A percentile compares a stretch with the other conserved stretches of the same genome.
Evolutionary conservation across 2,329 filamentous ascomycete genomes (phyloP).

Genomic region (Phaeosphaeriaceae sp.): DNA sequence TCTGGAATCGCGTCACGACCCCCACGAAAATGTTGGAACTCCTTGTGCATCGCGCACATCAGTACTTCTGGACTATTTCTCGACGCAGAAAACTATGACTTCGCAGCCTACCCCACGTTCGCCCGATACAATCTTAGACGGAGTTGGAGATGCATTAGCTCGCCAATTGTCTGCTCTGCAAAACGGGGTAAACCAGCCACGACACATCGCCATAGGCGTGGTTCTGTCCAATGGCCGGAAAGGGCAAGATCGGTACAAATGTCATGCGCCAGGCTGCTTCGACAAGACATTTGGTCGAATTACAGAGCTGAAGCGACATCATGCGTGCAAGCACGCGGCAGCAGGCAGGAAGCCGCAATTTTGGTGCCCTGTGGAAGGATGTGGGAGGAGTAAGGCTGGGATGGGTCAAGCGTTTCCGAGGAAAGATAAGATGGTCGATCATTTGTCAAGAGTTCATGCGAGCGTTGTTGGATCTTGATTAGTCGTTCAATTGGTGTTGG

Average conservation of each 20-base stretch:
- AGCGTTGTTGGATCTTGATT: neutral
- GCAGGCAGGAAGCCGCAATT: slow-evolving; percentile 1
- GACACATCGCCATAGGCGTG: neutral
- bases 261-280: slow-evolving; percentile 1
- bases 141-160: no score
- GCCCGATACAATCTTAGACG: no score
- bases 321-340: slow-evolving; percentile 1
- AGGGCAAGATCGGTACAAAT: slow-evolving; percentile 8
- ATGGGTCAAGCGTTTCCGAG: slow-evolving; percentile 1
- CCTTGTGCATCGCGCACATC: no score
- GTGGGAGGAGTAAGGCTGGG: slow-evolving; percentile 6
- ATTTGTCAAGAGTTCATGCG: slow-evolving; percentile 8
- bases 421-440: slow-evolving; percentile 19
- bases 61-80: no score
- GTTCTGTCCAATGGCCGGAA: neutral
- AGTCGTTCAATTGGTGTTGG: no score
- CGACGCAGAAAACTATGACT: neutral
- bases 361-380: slow-evolving; percentile 11
- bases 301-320: slow-evolving; percentile 11
- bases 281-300: slow-evolving; percentile 5
- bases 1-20: no score
- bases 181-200: neutral
- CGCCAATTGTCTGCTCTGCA: no score
- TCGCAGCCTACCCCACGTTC: no score
- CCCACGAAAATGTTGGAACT: no score